These are phyloP conservation scores for Lagenidium giganteum DNA, from an alignment of 352 stramenopile species.

Conservation along the genomic window DNA sequence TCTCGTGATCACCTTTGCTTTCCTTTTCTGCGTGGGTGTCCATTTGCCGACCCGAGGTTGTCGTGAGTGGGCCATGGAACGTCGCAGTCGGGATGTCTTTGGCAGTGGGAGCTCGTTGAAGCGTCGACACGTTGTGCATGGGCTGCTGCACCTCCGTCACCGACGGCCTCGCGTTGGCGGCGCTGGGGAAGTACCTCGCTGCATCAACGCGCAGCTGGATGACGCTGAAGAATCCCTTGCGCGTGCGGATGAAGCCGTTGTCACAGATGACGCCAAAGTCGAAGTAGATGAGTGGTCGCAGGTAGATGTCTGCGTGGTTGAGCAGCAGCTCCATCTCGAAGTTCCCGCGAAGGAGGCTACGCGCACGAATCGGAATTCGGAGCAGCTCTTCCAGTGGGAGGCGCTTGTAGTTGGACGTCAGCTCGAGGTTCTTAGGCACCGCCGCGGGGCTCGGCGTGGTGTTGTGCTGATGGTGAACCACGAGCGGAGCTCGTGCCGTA, in stretches of 20 bases:
- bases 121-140: conserved; percentile 1
- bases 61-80: conserved; percentile 7
- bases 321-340: conserved; percentile 32
- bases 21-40: not conserved
- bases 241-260: conserved; percentile 40
- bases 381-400: conserved; percentile 50
- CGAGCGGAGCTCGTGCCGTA: conserved; percentile 1
- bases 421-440: too few species aligned
- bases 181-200: conserved; percentile 30
- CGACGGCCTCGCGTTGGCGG: conserved; percentile 4
- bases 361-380: conserved; percentile 36
- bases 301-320: conserved; percentile 30
- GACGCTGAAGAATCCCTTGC: conserved; percentile 41
- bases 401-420: conserved; percentile 21
- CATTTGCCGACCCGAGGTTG: not conserved
- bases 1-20: not conserved
- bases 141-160: not conserved
- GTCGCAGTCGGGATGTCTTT: conserved; percentile 7
- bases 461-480: conserved; percentile 7
- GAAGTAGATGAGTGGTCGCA: conserved; percentile 49
- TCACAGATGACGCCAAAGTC: conserved; percentile 48
- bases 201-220: conserved; percentile 48
- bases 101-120: not conserved
- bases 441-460: not conserved
- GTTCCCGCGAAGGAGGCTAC: conserved; percentile 34